Evolutionary conservation across 2,329 filamentous ascomycete genomes (phyloP), one percentile per base, ranked within the genome.

Genomic region (Nectriaceae sp.): DNA sequence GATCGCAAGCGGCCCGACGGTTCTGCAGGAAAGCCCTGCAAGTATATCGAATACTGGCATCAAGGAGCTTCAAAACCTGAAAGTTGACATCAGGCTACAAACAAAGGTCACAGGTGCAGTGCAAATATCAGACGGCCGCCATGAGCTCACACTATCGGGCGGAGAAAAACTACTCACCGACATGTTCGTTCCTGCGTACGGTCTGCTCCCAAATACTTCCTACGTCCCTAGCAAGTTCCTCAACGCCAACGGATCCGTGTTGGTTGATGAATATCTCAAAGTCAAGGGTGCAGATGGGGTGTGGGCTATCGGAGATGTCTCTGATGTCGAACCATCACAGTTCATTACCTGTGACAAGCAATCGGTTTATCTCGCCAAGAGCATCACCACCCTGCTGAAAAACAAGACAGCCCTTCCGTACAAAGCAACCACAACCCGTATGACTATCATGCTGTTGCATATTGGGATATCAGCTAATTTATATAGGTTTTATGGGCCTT

Each of bases 111-210:
- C 11, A n/a, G 16, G 11, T 31, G 24, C 26, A 2, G 33, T 18
- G 8, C n/a, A 35, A 33, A 15, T 33, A 5, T 26, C 40, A 21
- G 18, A 42, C 29, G 40, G 40, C 6, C 22, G 24, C 15, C 40
- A 42, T 8, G 40, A 42, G 21, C 18, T 47, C 5, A 42, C 40
- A 8, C 33, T 47, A 18, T 22, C 33, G n/a, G 60, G 52, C 26
- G 64, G 58, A 5, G 52, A 61, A 39, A 63, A 56, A n/a, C 42
- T 67, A 10, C 44, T 38, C 10, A 50, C 60, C 1, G 65, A 66
- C 45, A n/a, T 67, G 10, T 61, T 64, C 44, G 59, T 67, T n/a
- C 62, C 65, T 11, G 58, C 63, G 3, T 65, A 56, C 43, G 65
- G 65, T 24, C 47, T 64, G 15, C 24, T 41, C 11, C 62, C 65